phyloP scores from a whole-genome alignment of 176 grass and related monocot species.

The Tillandsia fasciculata region DNA sequence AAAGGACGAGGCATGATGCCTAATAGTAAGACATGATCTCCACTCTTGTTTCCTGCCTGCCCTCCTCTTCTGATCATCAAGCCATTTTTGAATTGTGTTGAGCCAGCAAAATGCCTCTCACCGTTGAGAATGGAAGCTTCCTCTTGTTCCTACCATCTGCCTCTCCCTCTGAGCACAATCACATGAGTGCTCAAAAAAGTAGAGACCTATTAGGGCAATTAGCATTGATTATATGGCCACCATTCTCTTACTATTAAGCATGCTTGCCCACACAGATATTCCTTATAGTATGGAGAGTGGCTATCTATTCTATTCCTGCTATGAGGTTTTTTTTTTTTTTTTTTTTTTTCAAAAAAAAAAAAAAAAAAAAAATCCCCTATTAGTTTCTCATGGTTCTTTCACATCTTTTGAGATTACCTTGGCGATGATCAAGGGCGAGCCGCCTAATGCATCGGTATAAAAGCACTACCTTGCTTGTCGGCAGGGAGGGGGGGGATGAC shows the following conservation, averaged over 20 bases:
- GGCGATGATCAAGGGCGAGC: conserved; percentile 44
- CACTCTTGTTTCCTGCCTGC: conserved; percentile 28
- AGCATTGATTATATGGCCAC: not conserved
- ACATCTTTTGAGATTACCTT: conserved; percentile 41
- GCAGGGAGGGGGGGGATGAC: conserved; percentile 28
- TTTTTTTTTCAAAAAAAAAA: no score
- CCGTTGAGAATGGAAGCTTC: conserved; percentile 12
- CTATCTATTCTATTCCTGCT: not conserved
- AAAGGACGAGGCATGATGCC: conserved; percentile 44
- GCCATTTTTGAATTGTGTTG: conserved; percentile 25
- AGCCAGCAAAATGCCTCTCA: conserved; percentile 28
- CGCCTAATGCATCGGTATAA: conserved; percentile 38
- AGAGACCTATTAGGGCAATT: not conserved
- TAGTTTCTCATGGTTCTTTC: conserved; percentile 26
- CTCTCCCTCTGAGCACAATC: not conserved
- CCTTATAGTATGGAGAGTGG: not conserved
- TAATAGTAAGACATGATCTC: conserved; percentile 42
- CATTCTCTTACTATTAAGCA: not conserved
- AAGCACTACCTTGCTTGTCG: conserved; percentile 43
- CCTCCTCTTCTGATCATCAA: conserved; percentile 20
- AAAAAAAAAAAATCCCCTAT: not conserved
- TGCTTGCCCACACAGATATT: not conserved
- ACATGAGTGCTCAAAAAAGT: not conserved
- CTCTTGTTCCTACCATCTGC: conserved; percentile 33
- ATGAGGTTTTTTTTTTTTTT: not conserved